Base-by-base conservation (phyloP, 176 grass and related monocot species). In the Elymus sibiricus region DNA sequence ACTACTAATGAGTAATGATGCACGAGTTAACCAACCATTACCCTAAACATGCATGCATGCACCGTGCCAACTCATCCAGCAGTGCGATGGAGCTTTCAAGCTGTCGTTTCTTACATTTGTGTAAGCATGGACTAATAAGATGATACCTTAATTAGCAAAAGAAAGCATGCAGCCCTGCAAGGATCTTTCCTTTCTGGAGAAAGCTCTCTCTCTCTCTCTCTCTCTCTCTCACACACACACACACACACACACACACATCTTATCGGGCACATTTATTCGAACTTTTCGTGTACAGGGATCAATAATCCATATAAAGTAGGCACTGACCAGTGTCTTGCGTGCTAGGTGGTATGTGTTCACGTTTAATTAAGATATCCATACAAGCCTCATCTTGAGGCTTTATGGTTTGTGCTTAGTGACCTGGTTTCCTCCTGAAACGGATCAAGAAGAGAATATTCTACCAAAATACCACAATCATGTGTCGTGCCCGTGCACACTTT, bases 301-400 rank as follows among this genome's bases (percentile, higher is more conserved):
- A 86, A 70, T 81, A 53, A 40, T 64, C 46, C 59, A 24, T 12
- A 51, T 63, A 86, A 92, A 90, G 83, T 31, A 77, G 47, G 43
- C 16, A 4, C 67, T 44, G 9, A 6, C 93, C 88, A 89, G 75
- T 89, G 80, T 47, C 42, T 86, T 43, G 68, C 88, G 53, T 59
- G 69, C 66, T 83, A 78, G 72, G 86, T 91, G 88, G 87, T 47
- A 82, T 64, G 40, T 65, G 85, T 84, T 83, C 24, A 16, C 9
- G 73, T 65, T 95, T 83, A 86, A 88, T 83, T 90, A 90, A 79
- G 26, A 69, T 79, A 86, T 84, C 87, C 67, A 63, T 87, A 75
- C 63, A 47, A 70, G 17, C 28, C 25, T 90, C 37, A 42, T 65
- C 65, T 56, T 49, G 24, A 87, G 40, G 64, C 84, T 90, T 92